phyloP scores from a whole-genome alignment of 2,329 filamentous ascomycete species.

The Camillea tinctor region DNA sequence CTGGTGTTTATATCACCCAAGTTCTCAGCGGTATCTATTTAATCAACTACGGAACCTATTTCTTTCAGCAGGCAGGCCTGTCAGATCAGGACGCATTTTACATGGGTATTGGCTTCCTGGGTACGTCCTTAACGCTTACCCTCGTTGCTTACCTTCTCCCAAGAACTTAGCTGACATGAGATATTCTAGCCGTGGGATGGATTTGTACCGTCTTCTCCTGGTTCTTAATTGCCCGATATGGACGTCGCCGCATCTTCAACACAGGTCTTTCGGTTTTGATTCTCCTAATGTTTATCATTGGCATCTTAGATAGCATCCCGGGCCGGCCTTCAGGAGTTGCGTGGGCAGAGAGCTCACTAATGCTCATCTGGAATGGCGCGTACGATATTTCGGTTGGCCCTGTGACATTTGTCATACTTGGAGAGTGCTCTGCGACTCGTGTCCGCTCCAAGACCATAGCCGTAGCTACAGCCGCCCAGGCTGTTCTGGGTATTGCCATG shows the following conservation, averaged over 20 bases:
- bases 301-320: constrained; percentile 46
- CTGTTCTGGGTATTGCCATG: constrained; percentile 40
- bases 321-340: constrained; percentile 37
- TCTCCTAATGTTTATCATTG: constrained; percentile 46
- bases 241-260: constrained; percentile 52
- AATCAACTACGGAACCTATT: constrained; percentile 63
- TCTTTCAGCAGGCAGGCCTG: constrained; percentile 58
- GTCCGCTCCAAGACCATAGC: constrained; percentile 46
- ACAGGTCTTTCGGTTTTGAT: constrained; percentile 43
- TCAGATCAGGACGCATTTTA: constrained; percentile 48
- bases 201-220: constrained; percentile 54
- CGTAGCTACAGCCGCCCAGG: constrained; percentile 43
- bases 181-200: constrained; percentile 44
- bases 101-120: constrained; percentile 52
- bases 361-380: constrained; percentile 50
- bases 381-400: constrained; percentile 54
- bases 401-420: constrained; percentile 53
- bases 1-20: constrained; percentile 64
- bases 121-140: constrained; percentile 23
- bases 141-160: background rate
- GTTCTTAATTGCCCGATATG: constrained; percentile 47
- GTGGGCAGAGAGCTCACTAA: constrained; percentile 50
- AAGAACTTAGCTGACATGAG: constrained; percentile 7
- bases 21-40: constrained; percentile 64
- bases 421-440: constrained; percentile 46